Evolutionary conservation across 2,329 filamentous ascomycete genomes (phyloP).

Genomic region (Emergomyces orientalis): DNA sequence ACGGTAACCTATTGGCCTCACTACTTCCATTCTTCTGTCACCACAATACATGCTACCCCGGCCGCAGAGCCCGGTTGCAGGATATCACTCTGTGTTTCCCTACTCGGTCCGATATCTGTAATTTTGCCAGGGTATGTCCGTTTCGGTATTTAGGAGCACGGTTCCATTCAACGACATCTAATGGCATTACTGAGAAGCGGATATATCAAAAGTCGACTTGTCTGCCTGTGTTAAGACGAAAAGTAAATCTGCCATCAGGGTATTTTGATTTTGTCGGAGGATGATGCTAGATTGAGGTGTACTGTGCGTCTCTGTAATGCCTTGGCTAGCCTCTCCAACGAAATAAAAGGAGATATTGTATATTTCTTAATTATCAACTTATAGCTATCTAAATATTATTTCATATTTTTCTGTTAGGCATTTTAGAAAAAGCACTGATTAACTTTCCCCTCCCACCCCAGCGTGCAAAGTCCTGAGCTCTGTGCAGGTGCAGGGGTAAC

Average conservation of each 20-base stretch:
- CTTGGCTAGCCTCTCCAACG: too few relatives aligned
- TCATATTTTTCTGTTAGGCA: background rate
- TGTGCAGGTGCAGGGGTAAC: background rate
- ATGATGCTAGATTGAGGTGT: background rate
- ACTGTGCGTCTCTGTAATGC: background rate
- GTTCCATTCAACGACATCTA: background rate
- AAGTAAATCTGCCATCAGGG: too few relatives aligned
- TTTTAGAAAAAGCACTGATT: background rate
- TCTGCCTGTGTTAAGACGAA: too few relatives aligned
- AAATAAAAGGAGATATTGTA: background rate
- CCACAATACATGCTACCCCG: background rate
- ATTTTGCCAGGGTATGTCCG: background rate
- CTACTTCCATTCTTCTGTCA: background rate
- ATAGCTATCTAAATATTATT: background rate
- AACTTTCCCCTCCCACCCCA: background rate
- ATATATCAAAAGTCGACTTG: background rate
- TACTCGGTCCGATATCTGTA: background rate
- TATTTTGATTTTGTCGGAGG: too few relatives aligned
- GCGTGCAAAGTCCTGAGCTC: background rate
- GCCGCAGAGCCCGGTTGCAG: background rate
- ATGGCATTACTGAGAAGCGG: background rate
- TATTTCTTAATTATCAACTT: background rate
- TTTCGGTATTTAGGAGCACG: background rate
- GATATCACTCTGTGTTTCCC: background rate
- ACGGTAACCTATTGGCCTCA: background rate